Evolutionary conservation across 116 monocot genomes (phyloP).

Genomic region (Trichopus zeylanicus): DNA sequence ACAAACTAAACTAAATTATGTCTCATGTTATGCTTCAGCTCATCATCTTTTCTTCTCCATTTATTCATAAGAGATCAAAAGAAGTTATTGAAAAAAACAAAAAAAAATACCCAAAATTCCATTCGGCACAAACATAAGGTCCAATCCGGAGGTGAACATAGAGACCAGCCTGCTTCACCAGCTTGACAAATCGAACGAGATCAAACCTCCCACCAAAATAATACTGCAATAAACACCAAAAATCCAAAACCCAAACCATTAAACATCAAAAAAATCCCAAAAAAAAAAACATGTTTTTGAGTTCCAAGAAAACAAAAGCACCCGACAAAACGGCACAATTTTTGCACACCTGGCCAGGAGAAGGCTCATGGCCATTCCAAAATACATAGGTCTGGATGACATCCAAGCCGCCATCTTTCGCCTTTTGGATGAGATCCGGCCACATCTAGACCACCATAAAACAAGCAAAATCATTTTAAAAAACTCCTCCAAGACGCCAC

Average conservation of each 20-base stretch:
- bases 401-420: slow-evolving; percentile 82
- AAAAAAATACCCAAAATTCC: slow-evolving; percentile 86
- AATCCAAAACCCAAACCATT: background rate
- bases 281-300: background rate
- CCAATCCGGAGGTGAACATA: slow-evolving; percentile 81
- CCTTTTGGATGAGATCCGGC: slow-evolving; percentile 87
- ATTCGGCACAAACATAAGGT: slow-evolving; percentile 88
- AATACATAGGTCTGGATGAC: slow-evolving; percentile 91
- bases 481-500: background rate
- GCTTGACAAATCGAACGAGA: slow-evolving; percentile 65
- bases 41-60: too few species aligned
- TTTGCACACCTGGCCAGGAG: slow-evolving; percentile 52
- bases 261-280: background rate
- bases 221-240: slow-evolving; percentile 42
- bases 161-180: slow-evolving; percentile 74
- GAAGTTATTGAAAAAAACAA: background rate
- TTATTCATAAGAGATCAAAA: background rate
- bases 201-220: slow-evolving; percentile 73
- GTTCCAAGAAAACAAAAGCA: slow-evolving; percentile 1
- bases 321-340: background rate
- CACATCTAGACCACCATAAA: slow-evolving; percentile 51
- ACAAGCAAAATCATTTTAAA: background rate
- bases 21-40: too few species aligned
- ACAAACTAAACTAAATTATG: too few species aligned
- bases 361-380: slow-evolving; percentile 86